A percentile compares a stretch with the other conserved stretches of the same genome.
Conservation (phyloP, 2,329 filamentous ascomycete species). For the Hymenoscyphus infarciens region DNA sequence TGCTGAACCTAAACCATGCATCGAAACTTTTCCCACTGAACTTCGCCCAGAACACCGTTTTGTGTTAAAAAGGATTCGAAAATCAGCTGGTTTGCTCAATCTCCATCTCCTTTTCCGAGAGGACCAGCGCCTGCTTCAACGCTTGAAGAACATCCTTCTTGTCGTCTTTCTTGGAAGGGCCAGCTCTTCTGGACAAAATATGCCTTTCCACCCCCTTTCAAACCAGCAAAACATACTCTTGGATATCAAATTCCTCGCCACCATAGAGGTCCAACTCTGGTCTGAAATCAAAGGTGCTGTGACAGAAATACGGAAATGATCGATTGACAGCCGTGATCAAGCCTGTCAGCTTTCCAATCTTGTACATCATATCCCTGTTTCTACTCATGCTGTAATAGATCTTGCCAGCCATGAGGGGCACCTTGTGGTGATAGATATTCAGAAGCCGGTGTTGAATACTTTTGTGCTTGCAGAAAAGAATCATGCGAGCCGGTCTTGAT, state of each 20-base stretch:
- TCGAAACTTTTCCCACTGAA: not conserved
- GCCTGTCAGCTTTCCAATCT: not conserved
- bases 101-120: not conserved
- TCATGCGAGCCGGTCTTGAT: not conserved
- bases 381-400: not conserved
- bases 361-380: constrained; percentile 6
- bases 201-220: constrained; percentile 12
- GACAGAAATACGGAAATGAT: constrained; percentile 13
- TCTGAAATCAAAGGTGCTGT: constrained; percentile 14
- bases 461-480: constrained; percentile 1
- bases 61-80: not conserved
- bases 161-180: not conserved
- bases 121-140: not conserved
- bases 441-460: not conserved
- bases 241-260: constrained; percentile 1
- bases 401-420: not conserved
- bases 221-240: constrained; percentile 12
- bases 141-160: not conserved
- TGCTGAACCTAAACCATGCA: not conserved
- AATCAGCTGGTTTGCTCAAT: not conserved
- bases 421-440: not conserved
- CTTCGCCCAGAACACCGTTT: not conserved
- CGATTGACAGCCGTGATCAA: constrained; percentile 8
- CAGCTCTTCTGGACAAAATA: not conserved
- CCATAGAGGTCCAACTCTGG: not conserved